These are phyloP conservation scores for Wickerhamomyces sydowiorum DNA, from an alignment of 805 yeast genomes.

Conservation along the genomic window DNA sequence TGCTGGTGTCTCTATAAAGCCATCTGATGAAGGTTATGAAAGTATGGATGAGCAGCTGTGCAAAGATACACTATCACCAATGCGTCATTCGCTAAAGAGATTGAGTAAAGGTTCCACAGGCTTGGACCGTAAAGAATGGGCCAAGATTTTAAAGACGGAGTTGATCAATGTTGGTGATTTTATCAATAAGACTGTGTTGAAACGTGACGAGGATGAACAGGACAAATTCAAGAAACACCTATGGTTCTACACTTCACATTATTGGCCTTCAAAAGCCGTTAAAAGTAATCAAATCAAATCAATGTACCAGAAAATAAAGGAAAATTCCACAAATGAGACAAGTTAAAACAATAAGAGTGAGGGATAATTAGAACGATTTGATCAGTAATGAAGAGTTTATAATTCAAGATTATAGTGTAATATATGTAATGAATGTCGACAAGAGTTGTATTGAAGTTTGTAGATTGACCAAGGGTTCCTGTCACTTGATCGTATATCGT, in stretches of 20 bases:
- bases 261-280: conserved; percentile 80
- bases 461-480: too few species aligned
- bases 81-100: conserved; percentile 58
- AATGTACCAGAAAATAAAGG: conserved; percentile 65
- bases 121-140: conserved; percentile 73
- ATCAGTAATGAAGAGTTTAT: too few species aligned
- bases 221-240: conserved; percentile 52
- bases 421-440: too few species aligned
- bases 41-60: conserved; percentile 76
- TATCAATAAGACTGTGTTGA: conserved; percentile 39
- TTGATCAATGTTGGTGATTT: conserved; percentile 69
- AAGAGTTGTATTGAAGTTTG: too few species aligned
- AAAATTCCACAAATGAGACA: too few species aligned
- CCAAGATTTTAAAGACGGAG: conserved; percentile 60
- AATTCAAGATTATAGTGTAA: too few species aligned
- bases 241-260: conserved; percentile 79
- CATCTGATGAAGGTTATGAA: conserved; percentile 50
- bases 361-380: too few species aligned
- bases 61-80: conserved; percentile 55
- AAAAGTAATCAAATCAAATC: conserved; percentile 63
- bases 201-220: conserved; percentile 24
- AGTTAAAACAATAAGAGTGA: too few species aligned
- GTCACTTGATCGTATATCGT: too few species aligned
- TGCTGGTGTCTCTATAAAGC: conserved; percentile 5
- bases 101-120: conserved; percentile 71